Evolutionary conservation across 192 early-diverging fungal species (phyloP).

Genomic region (Gryganskiella cystojenkinii): DNA sequence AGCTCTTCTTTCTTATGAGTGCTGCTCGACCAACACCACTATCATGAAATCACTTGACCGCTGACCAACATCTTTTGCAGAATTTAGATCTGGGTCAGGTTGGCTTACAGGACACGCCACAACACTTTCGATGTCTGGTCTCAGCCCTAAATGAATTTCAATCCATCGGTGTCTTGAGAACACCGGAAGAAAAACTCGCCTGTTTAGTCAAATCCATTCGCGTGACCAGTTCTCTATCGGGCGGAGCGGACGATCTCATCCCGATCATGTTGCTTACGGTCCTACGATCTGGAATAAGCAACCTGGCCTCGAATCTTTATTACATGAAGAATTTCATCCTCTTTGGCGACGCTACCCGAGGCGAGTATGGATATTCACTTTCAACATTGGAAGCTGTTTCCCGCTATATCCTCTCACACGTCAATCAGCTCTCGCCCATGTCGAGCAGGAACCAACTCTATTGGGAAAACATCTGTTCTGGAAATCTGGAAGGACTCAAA

Average conservation of each 20-base stretch:
- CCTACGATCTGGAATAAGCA: conserved; percentile 57
- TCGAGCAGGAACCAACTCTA: conserved; percentile 50
- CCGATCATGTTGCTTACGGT: conserved; percentile 60
- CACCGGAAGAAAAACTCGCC: conserved; percentile 58
- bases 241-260: conserved; percentile 56
- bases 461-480: conserved; percentile 43
- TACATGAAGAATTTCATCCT: conserved; percentile 65
- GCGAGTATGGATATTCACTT: conserved; percentile 59
- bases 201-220: conserved; percentile 54
- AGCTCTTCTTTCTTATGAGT: background rate
- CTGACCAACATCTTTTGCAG: conserved; percentile 9
- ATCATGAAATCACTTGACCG: background rate
- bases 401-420: conserved; percentile 51
- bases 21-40: background rate
- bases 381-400: conserved; percentile 61
- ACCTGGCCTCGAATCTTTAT: conserved; percentile 54
- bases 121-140: conserved; percentile 40
- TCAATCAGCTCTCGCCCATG: conserved; percentile 34
- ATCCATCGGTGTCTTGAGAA: conserved; percentile 56
- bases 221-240: conserved; percentile 21
- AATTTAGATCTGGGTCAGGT: conserved; percentile 60
- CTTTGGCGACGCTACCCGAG: conserved; percentile 48
- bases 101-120: conserved; percentile 50
- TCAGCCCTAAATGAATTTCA: conserved; percentile 56
- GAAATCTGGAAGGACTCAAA: conserved; percentile 33